phyloP scores from a whole-genome alignment of 1,284 basidiomycete species.

The Hemileia vastatrix region DNA sequence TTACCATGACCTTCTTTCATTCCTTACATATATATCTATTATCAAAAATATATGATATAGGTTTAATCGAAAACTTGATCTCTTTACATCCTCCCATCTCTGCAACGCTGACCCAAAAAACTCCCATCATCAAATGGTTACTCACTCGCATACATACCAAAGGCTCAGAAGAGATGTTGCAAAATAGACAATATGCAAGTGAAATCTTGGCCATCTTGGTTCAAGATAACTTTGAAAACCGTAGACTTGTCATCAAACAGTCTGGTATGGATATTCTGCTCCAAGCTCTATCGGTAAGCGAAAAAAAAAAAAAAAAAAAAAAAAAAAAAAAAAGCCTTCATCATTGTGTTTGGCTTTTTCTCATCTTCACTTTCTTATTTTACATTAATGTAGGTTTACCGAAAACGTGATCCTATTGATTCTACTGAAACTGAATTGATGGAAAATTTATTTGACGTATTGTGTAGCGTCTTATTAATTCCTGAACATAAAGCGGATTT shows the following conservation, averaged over 20 bases:
- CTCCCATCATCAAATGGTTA: constrained; percentile 67
- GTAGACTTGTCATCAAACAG: background rate
- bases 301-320: constrained; percentile 49
- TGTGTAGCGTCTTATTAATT: constrained; percentile 72
- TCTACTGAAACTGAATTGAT: constrained; percentile 91
- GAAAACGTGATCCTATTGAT: constrained; percentile 67
- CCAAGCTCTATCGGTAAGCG: constrained; percentile 22
- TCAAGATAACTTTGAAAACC: constrained; percentile 47
- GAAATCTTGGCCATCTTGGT: constrained; percentile 73
- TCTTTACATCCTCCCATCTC: constrained; percentile 70
- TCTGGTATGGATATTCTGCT: constrained; percentile 17
- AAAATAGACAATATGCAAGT: constrained; percentile 46
- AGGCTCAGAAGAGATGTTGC: constrained; percentile 28
- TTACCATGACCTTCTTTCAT: background rate
- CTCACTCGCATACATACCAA: constrained; percentile 55
- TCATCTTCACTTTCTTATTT: constrained; percentile 10
- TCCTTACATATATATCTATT: background rate
- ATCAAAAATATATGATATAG: too few relatives aligned
- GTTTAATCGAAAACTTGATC: constrained; percentile 84
- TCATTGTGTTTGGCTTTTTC: constrained; percentile 58
- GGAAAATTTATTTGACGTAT: constrained; percentile 84
- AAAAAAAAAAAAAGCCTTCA: constrained; percentile 75
- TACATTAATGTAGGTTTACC: constrained; percentile 59
- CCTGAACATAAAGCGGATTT: constrained; percentile 63
- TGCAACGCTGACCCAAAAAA: constrained; percentile 60